phyloP scores from a whole-genome alignment of 2,329 filamentous ascomycete species.

The Aspergillus brunneoviolaceus region DNA sequence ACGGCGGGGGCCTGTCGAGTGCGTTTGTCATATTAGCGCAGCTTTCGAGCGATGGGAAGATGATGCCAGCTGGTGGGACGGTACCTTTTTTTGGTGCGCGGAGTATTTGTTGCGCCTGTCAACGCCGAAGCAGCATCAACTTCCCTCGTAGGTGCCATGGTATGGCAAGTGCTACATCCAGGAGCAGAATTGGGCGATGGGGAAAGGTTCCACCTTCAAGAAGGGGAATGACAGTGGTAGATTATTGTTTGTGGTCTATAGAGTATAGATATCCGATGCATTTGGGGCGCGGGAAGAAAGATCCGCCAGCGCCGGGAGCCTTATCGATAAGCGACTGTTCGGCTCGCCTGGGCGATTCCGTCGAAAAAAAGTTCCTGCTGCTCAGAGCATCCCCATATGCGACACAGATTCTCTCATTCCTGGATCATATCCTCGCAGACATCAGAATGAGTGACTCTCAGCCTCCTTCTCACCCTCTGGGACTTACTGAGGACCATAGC shows the following conservation, averaged over 20 bases:
- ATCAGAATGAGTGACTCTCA: conserved; percentile 1
- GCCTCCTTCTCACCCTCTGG: background rate
- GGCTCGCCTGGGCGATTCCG: background rate
- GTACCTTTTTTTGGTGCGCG: conserved; percentile 31
- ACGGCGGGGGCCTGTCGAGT: conserved; percentile 28
- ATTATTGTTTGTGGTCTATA: background rate
- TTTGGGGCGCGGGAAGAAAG: background rate
- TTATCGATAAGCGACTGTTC: conserved; percentile 8
- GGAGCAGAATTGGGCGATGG: background rate
- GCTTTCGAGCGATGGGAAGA: background rate
- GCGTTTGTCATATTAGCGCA: background rate
- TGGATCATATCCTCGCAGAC: background rate
- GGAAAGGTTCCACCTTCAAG: background rate
- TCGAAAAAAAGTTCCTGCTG: conserved; percentile 5
- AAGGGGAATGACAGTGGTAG: background rate
- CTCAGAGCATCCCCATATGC: background rate
- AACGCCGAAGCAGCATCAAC: conserved; percentile 9
- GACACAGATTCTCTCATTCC: background rate
- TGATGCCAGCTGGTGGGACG: conserved; percentile 9
- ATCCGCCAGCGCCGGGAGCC: background rate
- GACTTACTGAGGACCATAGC: background rate
- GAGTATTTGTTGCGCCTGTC: conserved; percentile 7
- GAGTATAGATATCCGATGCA: background rate
- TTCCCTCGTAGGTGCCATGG: conserved; percentile 21
- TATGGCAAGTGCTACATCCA: background rate